Percentiles rank a stretch among this genome's conserved stretches.
Evolutionary conservation across 2,329 filamentous ascomycete species (phyloP).

Genomic region (Torrubiellomyces zombiae): DNA sequence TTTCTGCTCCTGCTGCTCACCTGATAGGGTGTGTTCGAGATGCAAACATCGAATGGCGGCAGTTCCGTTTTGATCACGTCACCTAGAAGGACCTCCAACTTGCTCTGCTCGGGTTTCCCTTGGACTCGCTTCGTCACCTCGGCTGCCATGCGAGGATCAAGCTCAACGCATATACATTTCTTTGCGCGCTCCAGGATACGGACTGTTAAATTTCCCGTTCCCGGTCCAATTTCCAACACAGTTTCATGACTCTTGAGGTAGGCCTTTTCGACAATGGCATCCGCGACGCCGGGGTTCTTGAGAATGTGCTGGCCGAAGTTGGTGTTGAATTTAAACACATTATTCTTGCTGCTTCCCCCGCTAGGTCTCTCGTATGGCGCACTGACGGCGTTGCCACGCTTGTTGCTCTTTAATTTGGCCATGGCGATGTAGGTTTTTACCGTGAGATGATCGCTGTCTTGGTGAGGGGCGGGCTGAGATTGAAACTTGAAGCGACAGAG

Average conservation of each 20-base stretch:
- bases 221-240: conserved; percentile 84
- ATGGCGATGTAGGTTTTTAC: conserved; percentile 17
- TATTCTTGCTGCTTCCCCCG: conserved; percentile 36
- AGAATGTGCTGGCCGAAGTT: conserved; percentile 77
- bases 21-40: conserved; percentile 50
- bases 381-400: conserved; percentile 31
- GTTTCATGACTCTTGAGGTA: conserved; percentile 78
- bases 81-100: conserved; percentile 74
- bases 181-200: conserved; percentile 78
- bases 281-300: conserved; percentile 76
- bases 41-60: conserved; percentile 65
- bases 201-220: conserved; percentile 78
- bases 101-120: conserved; percentile 67
- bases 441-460: conserved; percentile 3
- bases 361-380: conserved; percentile 24
- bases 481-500: conserved; percentile 6
- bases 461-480: conserved; percentile 1
- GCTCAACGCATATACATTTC: conserved; percentile 68
- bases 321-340: conserved; percentile 96
- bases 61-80: conserved; percentile 76
- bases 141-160: conserved; percentile 92
- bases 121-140: conserved; percentile 91
- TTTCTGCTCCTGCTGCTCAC: conserved; percentile 19
- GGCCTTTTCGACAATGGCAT: conserved; percentile 57
- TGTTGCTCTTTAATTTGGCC: conserved; percentile 35